A percentile compares a stretch with the other conserved stretches of the same genome.
phyloP scores from a whole-genome alignment of 306 rosid species.

The Ochetophila trinervis region DNA sequence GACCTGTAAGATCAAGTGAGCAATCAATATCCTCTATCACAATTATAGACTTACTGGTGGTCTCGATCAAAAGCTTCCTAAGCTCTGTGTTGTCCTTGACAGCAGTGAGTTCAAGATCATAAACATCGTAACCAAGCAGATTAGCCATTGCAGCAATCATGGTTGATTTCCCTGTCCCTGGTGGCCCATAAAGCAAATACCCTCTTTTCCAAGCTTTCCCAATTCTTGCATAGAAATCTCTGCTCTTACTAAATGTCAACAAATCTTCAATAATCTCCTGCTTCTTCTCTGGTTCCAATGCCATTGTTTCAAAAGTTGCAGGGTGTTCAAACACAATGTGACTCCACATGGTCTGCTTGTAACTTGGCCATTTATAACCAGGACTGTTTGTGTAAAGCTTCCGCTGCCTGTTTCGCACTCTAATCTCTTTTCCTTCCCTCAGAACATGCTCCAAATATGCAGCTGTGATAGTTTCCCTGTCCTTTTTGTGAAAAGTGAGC shows the following conservation, averaged over 20 bases:
- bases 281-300: constrained; percentile 68
- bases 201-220: constrained; percentile 95
- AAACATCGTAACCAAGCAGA: constrained; percentile 65
- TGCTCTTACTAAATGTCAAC: constrained; percentile 65
- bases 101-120: constrained; percentile 85
- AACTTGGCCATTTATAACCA: constrained; percentile 76
- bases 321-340: constrained; percentile 93
- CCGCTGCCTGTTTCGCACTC: constrained; percentile 62
- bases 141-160: constrained; percentile 92
- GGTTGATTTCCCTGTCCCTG: constrained; percentile 80
- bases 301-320: constrained; percentile 77
- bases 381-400: constrained; percentile 79
- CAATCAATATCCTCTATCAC: constrained; percentile 92
- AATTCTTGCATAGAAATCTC: constrained; percentile 68
- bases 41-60: constrained; percentile 77
- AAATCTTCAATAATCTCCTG: constrained; percentile 74
- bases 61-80: constrained; percentile 81
- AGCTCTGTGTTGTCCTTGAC: constrained; percentile 88
- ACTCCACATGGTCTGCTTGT: constrained; percentile 79
- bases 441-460: constrained; percentile 63
- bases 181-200: constrained; percentile 67
- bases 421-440: constrained; percentile 69
- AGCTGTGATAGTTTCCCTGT: constrained; percentile 50
- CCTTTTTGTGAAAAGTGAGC: constrained; percentile 57
- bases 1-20: constrained; percentile 88